Evolutionary conservation across 495 filamentous ascomycete genomes (phyloP).

Genomic region (Geopyxis carbonaria): DNA sequence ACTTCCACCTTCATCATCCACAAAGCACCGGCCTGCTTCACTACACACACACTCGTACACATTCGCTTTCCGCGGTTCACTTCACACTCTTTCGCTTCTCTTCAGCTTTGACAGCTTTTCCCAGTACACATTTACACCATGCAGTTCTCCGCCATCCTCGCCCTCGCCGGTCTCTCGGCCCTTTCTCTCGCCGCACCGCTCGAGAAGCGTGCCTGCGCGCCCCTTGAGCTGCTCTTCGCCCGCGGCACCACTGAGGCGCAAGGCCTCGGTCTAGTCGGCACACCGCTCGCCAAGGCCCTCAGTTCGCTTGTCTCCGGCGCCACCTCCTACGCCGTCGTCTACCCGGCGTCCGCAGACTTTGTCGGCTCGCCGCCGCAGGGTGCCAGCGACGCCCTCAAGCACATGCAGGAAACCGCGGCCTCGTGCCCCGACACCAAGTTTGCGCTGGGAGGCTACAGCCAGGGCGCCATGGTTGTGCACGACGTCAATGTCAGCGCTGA

Average conservation of each 20-base stretch:
- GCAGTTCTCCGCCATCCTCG: too few species aligned
- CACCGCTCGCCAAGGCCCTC: neutral
- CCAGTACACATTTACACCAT: too few species aligned
- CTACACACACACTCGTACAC: neutral
- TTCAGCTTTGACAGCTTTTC: too few species aligned
- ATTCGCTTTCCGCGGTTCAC: too few species aligned
- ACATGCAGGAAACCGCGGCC: neutral
- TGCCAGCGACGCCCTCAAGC: neutral
- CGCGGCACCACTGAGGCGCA: neutral
- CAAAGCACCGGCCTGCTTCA: neutral
- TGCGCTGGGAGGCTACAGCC: neutral
- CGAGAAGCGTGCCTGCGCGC: neutral
- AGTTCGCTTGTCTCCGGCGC: neutral
- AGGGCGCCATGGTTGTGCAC: neutral
- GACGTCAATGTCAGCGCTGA: neutral
- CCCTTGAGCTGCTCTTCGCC: neutral
- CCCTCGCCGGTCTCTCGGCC: neutral
- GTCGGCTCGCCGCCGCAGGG: neutral
- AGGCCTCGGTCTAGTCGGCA: neutral
- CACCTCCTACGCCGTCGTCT: neutral
- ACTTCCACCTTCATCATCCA: neutral
- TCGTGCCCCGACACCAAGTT: neutral
- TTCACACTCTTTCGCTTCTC: too few species aligned
- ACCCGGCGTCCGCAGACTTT: neutral
- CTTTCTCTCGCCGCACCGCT: neutral